These are phyloP conservation scores for Globisporangium recalcitrans DNA, from an alignment of 352 stramenopile species.

Conservation along the genomic window DNA sequence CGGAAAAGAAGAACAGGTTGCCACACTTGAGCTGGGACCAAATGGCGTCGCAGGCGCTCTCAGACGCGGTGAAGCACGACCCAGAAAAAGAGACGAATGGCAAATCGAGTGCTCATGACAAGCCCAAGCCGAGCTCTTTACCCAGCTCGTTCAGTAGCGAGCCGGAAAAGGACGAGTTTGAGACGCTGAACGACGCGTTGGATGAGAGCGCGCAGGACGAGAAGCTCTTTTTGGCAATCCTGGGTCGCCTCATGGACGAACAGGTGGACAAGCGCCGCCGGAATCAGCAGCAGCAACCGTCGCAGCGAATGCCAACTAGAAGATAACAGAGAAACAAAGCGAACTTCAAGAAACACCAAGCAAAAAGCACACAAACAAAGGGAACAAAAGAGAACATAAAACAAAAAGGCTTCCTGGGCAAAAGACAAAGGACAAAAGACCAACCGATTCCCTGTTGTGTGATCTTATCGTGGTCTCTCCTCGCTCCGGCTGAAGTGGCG, in stretches of 20 bases:
- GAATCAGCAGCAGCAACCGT: slow-evolving; percentile 21
- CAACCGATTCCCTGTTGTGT: not conserved
- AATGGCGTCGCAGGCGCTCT: slow-evolving; percentile 51
- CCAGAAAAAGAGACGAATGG: not conserved
- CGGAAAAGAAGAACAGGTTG: not conserved
- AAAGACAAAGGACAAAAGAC: slow-evolving; percentile 1
- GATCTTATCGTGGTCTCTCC: not conserved
- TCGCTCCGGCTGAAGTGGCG: slow-evolving; percentile 17
- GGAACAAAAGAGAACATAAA: not conserved
- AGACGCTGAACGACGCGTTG: slow-evolving; percentile 54
- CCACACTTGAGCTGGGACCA: slow-evolving; percentile 38
- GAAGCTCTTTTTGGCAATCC: slow-evolving; percentile 65
- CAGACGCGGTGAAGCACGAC: slow-evolving; percentile 27
- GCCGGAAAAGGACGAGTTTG: slow-evolving; percentile 72
- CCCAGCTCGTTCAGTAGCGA: slow-evolving; percentile 29
- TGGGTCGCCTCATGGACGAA: slow-evolving; percentile 63
- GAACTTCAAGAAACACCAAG: not conserved
- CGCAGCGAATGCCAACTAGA: slow-evolving; percentile 1
- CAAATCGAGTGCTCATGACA: not conserved
- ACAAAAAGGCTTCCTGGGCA: not conserved
- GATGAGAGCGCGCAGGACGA: slow-evolving; percentile 62
- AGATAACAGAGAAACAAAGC: not conserved
- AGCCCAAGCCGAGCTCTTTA: slow-evolving; percentile 1
- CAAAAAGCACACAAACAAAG: not conserved
- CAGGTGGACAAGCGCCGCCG: slow-evolving; percentile 36